phyloP scores from a whole-genome alignment of 371 early-diverging fungal species.

The Mucor circinelloides region DNA sequence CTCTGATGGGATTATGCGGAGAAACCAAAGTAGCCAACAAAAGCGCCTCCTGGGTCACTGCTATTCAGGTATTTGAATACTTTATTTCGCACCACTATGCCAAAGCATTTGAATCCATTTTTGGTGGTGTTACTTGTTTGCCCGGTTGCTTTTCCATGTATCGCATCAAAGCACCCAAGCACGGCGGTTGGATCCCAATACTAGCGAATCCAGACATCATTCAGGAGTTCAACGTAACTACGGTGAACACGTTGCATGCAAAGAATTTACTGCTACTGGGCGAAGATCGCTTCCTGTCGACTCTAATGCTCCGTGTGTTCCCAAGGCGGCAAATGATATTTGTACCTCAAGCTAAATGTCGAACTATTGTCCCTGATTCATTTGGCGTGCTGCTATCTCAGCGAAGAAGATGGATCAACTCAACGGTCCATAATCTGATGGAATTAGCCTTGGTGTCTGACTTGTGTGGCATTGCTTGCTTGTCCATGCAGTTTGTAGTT shows the following conservation, averaged over 20 bases:
- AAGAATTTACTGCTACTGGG: slow-evolving; percentile 93
- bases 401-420: slow-evolving; percentile 90
- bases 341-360: slow-evolving; percentile 85
- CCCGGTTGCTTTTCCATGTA: slow-evolving; percentile 97
- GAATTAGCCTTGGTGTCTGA: slow-evolving; percentile 81
- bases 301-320: slow-evolving; percentile 91
- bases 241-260: slow-evolving; percentile 90
- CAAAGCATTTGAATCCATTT: slow-evolving; percentile 93
- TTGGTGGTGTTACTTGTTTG: slow-evolving; percentile 97
- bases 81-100: slow-evolving; percentile 93
- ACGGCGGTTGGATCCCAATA: slow-evolving; percentile 70
- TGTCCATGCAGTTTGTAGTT: slow-evolving; percentile 89
- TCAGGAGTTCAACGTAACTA: slow-evolving; percentile 84
- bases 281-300: slow-evolving; percentile 95
- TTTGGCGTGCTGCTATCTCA: slow-evolving; percentile 82
- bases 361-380: slow-evolving; percentile 80
- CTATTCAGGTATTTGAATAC: slow-evolving; percentile 97
- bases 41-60: slow-evolving; percentile 83
- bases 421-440: slow-evolving; percentile 85
- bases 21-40: slow-evolving; percentile 91
- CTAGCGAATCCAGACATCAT: slow-evolving; percentile 88
- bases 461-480: slow-evolving; percentile 86
- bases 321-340: slow-evolving; percentile 91
- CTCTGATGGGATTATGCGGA: slow-evolving; percentile 86
- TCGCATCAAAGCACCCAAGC: slow-evolving; percentile 72